Evolutionary conservation across 768 basidiomycete species (phyloP), one percentile per base, ranked within the genome.

Genomic region (Tricholoma hemisulphureum): DNA sequence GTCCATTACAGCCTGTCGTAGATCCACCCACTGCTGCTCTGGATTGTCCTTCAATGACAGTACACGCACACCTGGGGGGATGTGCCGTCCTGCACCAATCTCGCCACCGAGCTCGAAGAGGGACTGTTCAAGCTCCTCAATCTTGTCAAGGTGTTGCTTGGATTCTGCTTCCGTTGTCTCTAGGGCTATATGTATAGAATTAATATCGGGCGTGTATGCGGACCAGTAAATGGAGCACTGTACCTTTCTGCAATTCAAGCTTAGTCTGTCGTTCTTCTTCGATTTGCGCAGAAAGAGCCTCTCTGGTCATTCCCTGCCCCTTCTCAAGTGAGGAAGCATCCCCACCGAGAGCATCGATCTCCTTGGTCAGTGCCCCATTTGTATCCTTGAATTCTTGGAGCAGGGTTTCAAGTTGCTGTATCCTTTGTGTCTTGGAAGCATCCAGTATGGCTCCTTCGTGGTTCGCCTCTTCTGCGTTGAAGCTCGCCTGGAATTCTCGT

Each of bases 61-160:
- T 1, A 93, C 80, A 4, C 88, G 85, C 18, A 82, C 77, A 35
- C 83, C 83, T 0, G 88, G 88, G 0, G 92, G 90, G 0, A 91
- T 78, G 61, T 91, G 88, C 34, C 85, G 75, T 3, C 90, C 92
- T 0, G 81, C 83, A 18, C 85, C 91, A 24, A 92, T 86, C 68
- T 89, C 86, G 0, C 91, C 91, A 3, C 81, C 74, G 2, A 93
- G 78, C 53, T 93, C 89, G 66, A 90, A 92, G 7, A 94, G 80
- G 9, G 80, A 77, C 67, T 93, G 92, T 64, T 91, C 89, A 34
- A 93, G 79, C n/a, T 75, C 67, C 23, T 92, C 91, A 31, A 91
- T 83, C 67, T 79, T 80, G 51, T 76, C 76, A 1, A 79, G 71
- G 14, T 82, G 77, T 35, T 70, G 59, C 48, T 76, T 73, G 35